phyloP scores from a whole-genome alignment of 768 basidiomycete genomes.

The Tricholoma matsutake region DNA sequence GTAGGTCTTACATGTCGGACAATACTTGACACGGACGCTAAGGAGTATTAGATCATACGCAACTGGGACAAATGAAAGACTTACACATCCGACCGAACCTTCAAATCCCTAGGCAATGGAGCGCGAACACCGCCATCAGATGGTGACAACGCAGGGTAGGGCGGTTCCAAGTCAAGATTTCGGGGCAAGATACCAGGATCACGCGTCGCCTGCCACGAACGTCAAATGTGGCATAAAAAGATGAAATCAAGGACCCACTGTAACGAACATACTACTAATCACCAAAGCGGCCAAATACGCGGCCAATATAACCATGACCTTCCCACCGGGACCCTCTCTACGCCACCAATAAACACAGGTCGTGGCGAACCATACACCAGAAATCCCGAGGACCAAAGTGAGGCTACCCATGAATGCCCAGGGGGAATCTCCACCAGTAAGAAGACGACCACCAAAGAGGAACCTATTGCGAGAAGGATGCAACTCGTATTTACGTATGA shows the following conservation, averaged over 20 bases:
- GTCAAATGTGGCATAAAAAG: slow-evolving; percentile 4
- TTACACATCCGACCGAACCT: slow-evolving; percentile 74
- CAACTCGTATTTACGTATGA: slow-evolving; percentile 53
- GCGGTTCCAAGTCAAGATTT: slow-evolving; percentile 82
- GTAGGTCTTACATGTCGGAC: slow-evolving; percentile 89
- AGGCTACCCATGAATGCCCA: slow-evolving; percentile 76
- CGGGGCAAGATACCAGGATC: slow-evolving; percentile 92
- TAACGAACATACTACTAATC: slow-evolving; percentile 71
- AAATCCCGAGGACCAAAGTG: slow-evolving; percentile 56
- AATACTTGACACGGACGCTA: slow-evolving; percentile 91
- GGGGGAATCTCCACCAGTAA: slow-evolving; percentile 86
- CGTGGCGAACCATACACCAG: slow-evolving; percentile 84
- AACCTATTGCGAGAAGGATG: slow-evolving; percentile 78
- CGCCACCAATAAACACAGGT: slow-evolving; percentile 94
- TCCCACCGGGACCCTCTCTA: slow-evolving; percentile 39
- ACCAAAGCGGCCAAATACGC: slow-evolving; percentile 58
- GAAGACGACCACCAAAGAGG: slow-evolving; percentile 63
- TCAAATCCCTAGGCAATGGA: slow-evolving; percentile 80
- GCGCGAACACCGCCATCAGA: slow-evolving; percentile 59
- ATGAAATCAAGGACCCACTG: slow-evolving; percentile 43
- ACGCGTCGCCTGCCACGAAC: slow-evolving; percentile 53
- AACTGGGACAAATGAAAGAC: slow-evolving; percentile 24
- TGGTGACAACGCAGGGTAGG: slow-evolving; percentile 59
- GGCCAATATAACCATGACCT: slow-evolving; percentile 46
- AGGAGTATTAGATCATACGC: slow-evolving; percentile 2